A percentile compares a stretch with the other conserved stretches of the same genome.
Conservation (phyloP, 148 eudicot genomes). For the Vaccinium corymbosum region DNA sequence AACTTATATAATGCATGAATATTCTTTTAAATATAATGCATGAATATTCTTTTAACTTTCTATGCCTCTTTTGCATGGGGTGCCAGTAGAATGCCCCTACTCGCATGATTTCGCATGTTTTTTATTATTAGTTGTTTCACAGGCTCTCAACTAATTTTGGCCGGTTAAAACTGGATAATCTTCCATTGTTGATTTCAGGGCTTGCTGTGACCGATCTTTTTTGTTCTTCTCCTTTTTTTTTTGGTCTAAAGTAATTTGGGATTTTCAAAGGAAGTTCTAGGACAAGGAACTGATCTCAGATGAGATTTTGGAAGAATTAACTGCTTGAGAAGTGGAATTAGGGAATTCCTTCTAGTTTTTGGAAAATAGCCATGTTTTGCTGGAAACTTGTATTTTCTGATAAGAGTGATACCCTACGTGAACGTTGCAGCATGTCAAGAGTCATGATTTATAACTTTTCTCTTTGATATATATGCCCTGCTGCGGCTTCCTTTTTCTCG, state of each 20-base stretch:
- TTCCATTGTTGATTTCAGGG: background rate
- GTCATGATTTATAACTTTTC: background rate
- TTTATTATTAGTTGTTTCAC: background rate
- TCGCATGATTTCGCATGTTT: background rate
- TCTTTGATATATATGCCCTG: background rate
- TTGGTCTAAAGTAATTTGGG: background rate
- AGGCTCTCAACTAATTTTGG: background rate
- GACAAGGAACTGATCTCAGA: background rate
- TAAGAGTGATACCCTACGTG: background rate
- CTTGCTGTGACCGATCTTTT: background rate
- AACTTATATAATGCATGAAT: slow-evolving; percentile 20
- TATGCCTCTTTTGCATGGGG: background rate
- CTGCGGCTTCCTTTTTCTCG: background rate
- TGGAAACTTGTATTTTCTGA: background rate
- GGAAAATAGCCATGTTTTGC: background rate
- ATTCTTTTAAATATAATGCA: slow-evolving; percentile 18
- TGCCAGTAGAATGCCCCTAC: background rate
- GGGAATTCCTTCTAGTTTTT: background rate
- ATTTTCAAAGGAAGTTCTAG: background rate
- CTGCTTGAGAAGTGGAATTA: background rate
- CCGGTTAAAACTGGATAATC: no score
- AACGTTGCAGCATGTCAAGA: background rate
- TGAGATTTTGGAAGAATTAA: background rate
- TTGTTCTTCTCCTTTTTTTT: background rate
- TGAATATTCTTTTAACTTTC: background rate